Evolutionary conservation across 441 rosid species (phyloP).

Genomic region (Populus tomentosa): DNA sequence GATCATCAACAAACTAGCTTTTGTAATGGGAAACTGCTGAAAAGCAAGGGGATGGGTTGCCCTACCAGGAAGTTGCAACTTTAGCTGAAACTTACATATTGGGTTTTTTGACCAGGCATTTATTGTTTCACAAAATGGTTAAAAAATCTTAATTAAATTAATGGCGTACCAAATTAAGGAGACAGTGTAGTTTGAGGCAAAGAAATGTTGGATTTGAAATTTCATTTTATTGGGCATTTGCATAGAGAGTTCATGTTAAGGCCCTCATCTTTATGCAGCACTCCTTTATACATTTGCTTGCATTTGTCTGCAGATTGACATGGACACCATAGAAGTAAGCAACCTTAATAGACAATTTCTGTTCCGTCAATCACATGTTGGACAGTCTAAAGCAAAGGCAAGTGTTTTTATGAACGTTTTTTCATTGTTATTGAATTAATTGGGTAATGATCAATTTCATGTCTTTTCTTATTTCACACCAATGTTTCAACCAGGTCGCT

Average conservation of each 20-base stretch:
- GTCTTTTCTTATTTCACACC: slow-evolving; percentile 6
- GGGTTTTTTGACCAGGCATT: not conserved
- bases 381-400: slow-evolving; percentile 97
- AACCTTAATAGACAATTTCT: slow-evolving; percentile 95
- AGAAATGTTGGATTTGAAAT: not conserved
- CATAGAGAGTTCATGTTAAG: not conserved
- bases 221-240: not conserved
- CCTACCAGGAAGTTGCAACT: not conserved
- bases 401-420: slow-evolving; percentile 4
- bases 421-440: not conserved
- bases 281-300: slow-evolving; percentile 10
- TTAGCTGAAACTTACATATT: not conserved
- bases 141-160: not conserved
- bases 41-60: not conserved
- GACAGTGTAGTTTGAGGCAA: not conserved
- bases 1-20: not conserved
- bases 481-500: slow-evolving; percentile 63
- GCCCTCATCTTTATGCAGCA: not conserved
- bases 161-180: not conserved
- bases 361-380: slow-evolving; percentile 90
- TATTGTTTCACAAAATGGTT: not conserved
- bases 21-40: not conserved
- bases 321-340: slow-evolving; percentile 99
- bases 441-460: not conserved
- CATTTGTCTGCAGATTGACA: slow-evolving; percentile 68